Evolutionary conservation across 192 early-diverging fungal species (phyloP), one percentile per base, ranked within the genome.

Genomic region (Tieghemiomyces parasiticus): DNA sequence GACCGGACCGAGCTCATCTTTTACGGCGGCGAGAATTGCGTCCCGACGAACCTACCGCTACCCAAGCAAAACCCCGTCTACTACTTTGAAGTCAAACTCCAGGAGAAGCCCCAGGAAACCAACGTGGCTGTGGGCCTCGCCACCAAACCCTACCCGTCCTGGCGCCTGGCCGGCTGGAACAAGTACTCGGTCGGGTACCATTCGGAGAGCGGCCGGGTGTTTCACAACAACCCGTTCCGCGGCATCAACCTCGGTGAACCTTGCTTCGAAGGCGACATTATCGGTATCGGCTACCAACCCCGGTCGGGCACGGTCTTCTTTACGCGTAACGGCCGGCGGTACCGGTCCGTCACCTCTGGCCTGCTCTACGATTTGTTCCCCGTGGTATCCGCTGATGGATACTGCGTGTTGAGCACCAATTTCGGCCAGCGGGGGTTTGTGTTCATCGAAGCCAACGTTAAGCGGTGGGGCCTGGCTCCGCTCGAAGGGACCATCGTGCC

Each of bases 391-490:
- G 78, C 79, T 0, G 78, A 77, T 26, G 79, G 79, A 4, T 76
- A 76, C 16, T 78, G 77, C 60, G 67, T 69, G 13, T 59, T 81
- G 4, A 75, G 77, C 66, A 82, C 84, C 58, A 88, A 88, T 70
- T 79, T 88, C 74, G 86, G 86, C 19, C 86, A 88, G 63, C 74
- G 78, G 34, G 86, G 86, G 13, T 89, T 87, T 68, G 87, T 89
- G 8, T 89, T 89, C 71, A 76, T 89, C 4, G 87, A 89, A 61
- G 87, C 86, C 44, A 88, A 89, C 61, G 85, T 89, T 35, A 87
- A 86, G 73, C 82, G 85, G 55, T 89, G 87, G 87, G 87, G 87
- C 0, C 68, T 89, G 26, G 87, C 83, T 0, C 84, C 87, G 12
- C 66, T 80, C 8, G 77, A 81, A 63, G 86, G 87, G 35, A 74